Evolutionary conservation across 495 filamentous ascomycete genomes (phyloP).

Genomic region (Bathelium albidoporum): DNA sequence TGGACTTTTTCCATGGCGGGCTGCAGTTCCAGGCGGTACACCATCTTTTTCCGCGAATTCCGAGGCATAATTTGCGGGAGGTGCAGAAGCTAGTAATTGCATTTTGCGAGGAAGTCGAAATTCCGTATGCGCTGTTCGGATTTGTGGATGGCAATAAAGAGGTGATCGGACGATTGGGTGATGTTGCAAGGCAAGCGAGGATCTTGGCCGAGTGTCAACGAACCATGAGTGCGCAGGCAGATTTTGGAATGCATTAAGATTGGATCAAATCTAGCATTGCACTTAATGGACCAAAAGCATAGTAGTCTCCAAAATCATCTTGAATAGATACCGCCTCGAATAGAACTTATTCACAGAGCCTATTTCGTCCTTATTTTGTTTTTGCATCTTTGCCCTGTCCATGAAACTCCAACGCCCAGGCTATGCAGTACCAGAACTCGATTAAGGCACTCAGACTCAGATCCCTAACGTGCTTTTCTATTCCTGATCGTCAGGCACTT

Average conservation of each 20-base stretch:
- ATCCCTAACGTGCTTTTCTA: background rate
- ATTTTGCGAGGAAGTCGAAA: conserved; percentile 82
- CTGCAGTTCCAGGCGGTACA: conserved; percentile 96
- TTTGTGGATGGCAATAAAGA: conserved; percentile 88
- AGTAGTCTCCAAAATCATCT: background rate
- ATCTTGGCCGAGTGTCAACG: conserved; percentile 83
- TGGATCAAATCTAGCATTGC: background rate
- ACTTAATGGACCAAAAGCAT: no score
- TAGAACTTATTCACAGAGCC: background rate
- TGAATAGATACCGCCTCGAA: background rate
- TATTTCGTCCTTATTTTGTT: background rate
- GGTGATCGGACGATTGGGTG: conserved; percentile 72
- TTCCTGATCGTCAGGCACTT: background rate
- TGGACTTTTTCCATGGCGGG: conserved; percentile 94
- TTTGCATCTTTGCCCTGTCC: background rate
- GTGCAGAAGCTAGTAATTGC: conserved; percentile 76
- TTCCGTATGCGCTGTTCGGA: conserved; percentile 89
- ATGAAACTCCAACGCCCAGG: background rate
- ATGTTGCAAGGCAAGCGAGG: conserved; percentile 77
- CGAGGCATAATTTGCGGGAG: conserved; percentile 79
- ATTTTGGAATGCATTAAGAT: conserved; percentile 17
- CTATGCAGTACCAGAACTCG: background rate
- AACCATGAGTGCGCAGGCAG: conserved; percentile 31
- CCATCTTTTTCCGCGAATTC: conserved; percentile 89
- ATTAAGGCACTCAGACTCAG: background rate